Base-by-base conservation (phyloP, 306 rosid genomes). In the Malus asiatica region DNA sequence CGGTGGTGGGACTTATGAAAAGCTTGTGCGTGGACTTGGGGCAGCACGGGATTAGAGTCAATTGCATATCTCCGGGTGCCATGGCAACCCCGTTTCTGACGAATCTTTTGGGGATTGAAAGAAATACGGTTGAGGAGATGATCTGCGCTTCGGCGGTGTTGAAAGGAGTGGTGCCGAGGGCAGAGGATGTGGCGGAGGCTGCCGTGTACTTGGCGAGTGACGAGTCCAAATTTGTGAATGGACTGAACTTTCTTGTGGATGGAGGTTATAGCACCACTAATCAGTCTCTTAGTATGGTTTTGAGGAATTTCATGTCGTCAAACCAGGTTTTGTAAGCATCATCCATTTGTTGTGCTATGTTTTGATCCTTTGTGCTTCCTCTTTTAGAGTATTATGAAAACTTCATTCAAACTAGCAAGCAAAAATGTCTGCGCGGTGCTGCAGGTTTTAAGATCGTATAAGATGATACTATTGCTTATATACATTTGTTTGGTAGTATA, bases 1-100 rank as follows among this genome's bases (percentile, higher is more conserved):
- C 96, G 5, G 73, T 86, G 60, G 88, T 87, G 55, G 96, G 98
- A 14, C 83, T 93, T 1, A 89, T 80, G 76, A 90, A 77, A 86
- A 90, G 87, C 59, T 38, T 89, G 27, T 83, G 89, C 10, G 89
- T 87, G 52, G 97, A 90, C 71, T 65, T 90, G 15, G 93, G 92
- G 30, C 77, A 81, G 57, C 66, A 76, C 38, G 96, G 96, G 57
- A 82, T 93, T n/a, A 83, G 93, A 67, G 94, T 90, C 0, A 93
- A 93, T 13, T 85, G 90, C 46, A 51, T 93, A 1, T 83, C 93
- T 13, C 96, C 96, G 0, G 73, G 81, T 4, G 91, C 78, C 2
- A 64, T 90, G 52, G 80, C 88, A 1, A 93, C 93, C 3, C 90
- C 96, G 15, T 2, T 93, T 72, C 44, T 81, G 0, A 85, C 62